Conservation (phyloP, 305 asterid species). For the Ajuga reptans region DNA sequence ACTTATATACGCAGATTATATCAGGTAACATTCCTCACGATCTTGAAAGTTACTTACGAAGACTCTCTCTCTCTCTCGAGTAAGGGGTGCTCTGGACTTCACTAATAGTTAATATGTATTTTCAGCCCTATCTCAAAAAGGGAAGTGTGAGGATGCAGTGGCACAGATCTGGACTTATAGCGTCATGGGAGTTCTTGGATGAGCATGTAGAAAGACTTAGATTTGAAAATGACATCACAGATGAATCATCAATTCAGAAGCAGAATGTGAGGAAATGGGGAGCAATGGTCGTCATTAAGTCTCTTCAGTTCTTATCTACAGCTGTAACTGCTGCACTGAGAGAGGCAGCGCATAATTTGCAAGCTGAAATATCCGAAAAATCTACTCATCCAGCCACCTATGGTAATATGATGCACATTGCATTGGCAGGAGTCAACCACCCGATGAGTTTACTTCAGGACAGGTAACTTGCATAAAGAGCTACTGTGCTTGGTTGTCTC, state of each 20-base stretch:
- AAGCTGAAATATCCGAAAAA: conserved; percentile 27
- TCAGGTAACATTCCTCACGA: conserved; percentile 47
- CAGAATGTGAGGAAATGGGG: conserved; percentile 78
- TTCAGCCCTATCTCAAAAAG: conserved; percentile 89
- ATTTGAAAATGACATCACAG: conserved; percentile 30
- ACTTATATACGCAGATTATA: conserved; percentile 88
- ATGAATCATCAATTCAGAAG: conserved; percentile 42
- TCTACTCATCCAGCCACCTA: conserved; percentile 32
- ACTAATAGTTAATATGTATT: conserved; percentile 26
- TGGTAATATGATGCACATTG: conserved; percentile 93
- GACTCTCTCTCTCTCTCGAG: background rate
- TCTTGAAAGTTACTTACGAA: background rate
- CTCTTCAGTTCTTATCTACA: conserved; percentile 81
- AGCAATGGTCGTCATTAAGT: conserved; percentile 88
- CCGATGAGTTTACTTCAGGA: conserved; percentile 96
- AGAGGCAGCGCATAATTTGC: conserved; percentile 63
- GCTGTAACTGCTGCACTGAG: conserved; percentile 67
- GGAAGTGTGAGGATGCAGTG: conserved; percentile 99
- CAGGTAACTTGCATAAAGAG: conserved; percentile 45
- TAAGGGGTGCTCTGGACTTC: background rate
- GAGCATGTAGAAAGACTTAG: conserved; percentile 59
- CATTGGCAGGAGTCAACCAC: conserved; percentile 89
- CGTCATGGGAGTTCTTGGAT: conserved; percentile 88
- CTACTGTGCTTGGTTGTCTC: background rate
- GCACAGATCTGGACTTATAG: conserved; percentile 97